Evolutionary conservation across 169 alveolate genomes (phyloP).

Genomic region (Perkinsus olseni): DNA sequence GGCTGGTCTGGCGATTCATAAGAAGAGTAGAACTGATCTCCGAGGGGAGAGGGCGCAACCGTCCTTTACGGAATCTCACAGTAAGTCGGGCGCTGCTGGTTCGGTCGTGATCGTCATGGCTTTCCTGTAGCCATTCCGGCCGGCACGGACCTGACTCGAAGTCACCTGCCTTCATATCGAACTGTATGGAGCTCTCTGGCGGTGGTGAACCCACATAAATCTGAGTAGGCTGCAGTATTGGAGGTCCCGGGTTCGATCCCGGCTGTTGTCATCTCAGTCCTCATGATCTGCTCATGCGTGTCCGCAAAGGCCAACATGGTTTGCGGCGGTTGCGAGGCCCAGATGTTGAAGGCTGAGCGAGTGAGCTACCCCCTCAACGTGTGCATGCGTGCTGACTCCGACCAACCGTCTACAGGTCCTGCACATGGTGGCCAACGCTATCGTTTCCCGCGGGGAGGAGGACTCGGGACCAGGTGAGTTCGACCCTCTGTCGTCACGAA

Average conservation of each 20-base stretch:
- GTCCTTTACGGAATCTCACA: not conserved
- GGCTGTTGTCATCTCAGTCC: not conserved
- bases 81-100: not conserved
- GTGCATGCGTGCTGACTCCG: no score
- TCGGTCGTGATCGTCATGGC: not conserved
- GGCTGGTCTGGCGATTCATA: not conserved
- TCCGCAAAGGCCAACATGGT: not conserved
- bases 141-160: not conserved
- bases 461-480: not conserved
- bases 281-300: not conserved
- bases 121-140: not conserved
- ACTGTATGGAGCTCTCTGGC: not conserved
- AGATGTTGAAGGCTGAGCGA: not conserved
- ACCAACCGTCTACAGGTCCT: no score
- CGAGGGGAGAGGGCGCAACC: not conserved
- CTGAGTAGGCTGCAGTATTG: not conserved
- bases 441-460: not conserved
- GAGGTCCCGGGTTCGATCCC: not conserved
- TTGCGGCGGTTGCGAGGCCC: not conserved
- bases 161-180: not conserved
- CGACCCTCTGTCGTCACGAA: not conserved
- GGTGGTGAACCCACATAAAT: not conserved
- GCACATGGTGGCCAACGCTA: not conserved
- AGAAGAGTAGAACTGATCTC: not conserved
- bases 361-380: no score